Conservation (phyloP, 345 rosid species). For the Leavenworthia alabamica region DNA sequence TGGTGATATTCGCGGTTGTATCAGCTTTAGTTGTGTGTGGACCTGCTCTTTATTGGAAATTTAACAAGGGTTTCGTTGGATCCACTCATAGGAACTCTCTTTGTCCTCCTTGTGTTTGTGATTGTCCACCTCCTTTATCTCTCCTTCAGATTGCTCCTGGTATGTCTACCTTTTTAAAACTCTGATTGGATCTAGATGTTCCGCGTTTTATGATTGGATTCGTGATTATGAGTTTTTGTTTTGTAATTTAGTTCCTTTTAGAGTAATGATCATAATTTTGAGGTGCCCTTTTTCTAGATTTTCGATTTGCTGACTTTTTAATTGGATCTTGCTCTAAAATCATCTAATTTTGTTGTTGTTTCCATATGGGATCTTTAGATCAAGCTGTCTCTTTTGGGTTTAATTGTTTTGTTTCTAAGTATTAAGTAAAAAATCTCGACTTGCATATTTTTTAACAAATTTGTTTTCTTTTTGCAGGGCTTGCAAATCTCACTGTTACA, state of each 20-base stretch:
- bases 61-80: slow-evolving; percentile 57
- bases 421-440: neutral
- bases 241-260: slow-evolving; percentile 13
- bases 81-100: slow-evolving; percentile 41
- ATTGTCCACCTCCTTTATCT: slow-evolving; percentile 93
- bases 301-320: neutral
- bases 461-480: slow-evolving; percentile 44
- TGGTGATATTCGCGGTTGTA: slow-evolving; percentile 84
- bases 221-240: neutral
- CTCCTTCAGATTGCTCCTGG: slow-evolving; percentile 95
- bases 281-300: slow-evolving; percentile 20
- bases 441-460: slow-evolving; percentile 7
- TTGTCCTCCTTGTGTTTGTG: slow-evolving; percentile 76
- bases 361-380: slow-evolving; percentile 8
- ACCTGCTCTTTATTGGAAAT: slow-evolving; percentile 88
- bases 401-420: neutral
- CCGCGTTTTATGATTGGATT: slow-evolving; percentile 3
- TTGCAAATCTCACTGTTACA: slow-evolving; percentile 76
- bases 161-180: slow-evolving; percentile 9
- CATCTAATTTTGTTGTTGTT: neutral
- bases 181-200: slow-evolving; percentile 17
- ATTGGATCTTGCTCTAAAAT: slow-evolving; percentile 15
- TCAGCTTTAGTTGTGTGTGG: slow-evolving; percentile 92
- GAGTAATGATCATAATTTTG: slow-evolving; percentile 1
- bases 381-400: neutral